Evolutionary conservation across 140 eudicot species (phyloP), one percentile per base, ranked within the genome.

Genomic region (Erigeron philadelphicus): DNA sequence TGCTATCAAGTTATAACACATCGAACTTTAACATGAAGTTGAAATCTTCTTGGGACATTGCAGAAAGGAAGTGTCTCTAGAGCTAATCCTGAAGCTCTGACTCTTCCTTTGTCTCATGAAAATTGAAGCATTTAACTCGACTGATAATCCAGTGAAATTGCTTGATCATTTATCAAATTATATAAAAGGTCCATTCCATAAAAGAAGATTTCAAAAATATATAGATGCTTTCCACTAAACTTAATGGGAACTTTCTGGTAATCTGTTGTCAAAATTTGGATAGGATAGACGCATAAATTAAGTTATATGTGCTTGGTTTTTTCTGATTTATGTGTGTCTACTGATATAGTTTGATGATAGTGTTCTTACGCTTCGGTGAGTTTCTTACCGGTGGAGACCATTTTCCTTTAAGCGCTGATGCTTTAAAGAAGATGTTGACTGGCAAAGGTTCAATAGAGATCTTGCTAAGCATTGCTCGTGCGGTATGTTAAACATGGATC

Each of bases 371-470:
- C 49, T 71, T 86, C 76, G 93, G 93, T 71, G 93, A 86, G 81
- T 76, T 74, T 71, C 75, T 86, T 8, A 74, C 84, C 47, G 96
- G 98, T 58, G 98, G 96, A 61, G 86, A 80, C 55, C 96, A 93
- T 84, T 93, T 93, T 81, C 84, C 96, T 59, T 76, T 93, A 74
- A 93, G 85, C 43, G 62, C 96, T 61, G 95, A 86, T 81, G 98
- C 96, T 70, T 76, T 93, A 7, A 89, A 83, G 94, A 83, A 89
- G 80, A 86, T 93, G 8, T 81, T 93, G 70, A 86, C 96, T 46
- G 98, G 98, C 45, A 72, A 89, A 69, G 98, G 88, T 75, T 93
- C 98, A 48, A 11, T 7, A 56, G 98, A 88, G 77, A 86, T 93
- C 66, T 75, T 93, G 50, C 86, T 79, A 38, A 89, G 98, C 85